Evolutionary conservation across 139 green algal genomes (phyloP).

Genomic region (Chlamydomonas eustigma): DNA sequence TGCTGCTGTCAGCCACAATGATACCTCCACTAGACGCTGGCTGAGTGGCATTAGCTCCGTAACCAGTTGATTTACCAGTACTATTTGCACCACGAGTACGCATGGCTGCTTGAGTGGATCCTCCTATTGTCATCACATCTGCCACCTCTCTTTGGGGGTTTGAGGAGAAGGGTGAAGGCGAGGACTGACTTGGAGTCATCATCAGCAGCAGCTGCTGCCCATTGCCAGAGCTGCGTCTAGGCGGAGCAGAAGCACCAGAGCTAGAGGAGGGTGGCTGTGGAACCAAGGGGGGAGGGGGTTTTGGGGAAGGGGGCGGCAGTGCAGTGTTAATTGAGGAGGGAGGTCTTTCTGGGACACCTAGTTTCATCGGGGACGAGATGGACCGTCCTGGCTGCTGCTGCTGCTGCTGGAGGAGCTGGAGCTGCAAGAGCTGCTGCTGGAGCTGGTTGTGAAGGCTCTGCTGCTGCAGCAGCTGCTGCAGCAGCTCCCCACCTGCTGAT

Average conservation of each 20-base stretch:
- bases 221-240: not conserved
- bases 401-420: not conserved
- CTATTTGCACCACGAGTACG: not conserved
- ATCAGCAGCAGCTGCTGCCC: too few relatives aligned
- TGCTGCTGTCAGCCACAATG: constrained; percentile 3
- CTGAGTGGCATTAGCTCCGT: not conserved
- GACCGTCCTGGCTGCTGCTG: not conserved
- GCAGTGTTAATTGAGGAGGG: not conserved
- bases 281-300: not conserved
- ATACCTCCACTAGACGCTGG: not conserved
- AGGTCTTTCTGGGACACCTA: not conserved
- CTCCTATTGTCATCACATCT: constrained; percentile 3
- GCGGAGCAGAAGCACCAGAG: not conserved
- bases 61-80: not conserved
- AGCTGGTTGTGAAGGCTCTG: not conserved
- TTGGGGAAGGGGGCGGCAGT: not conserved
- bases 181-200: not conserved
- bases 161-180: not conserved
- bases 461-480: constrained; percentile 3
- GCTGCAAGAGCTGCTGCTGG: constrained; percentile 8
- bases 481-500: not conserved
- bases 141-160: not conserved
- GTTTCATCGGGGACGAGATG: not conserved
- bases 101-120: not conserved
- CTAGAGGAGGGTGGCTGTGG: not conserved